These are phyloP conservation scores for Hsuehochloa calcarea DNA, from an alignment of 176 grass and related monocot species.

Conservation along the genomic window DNA sequence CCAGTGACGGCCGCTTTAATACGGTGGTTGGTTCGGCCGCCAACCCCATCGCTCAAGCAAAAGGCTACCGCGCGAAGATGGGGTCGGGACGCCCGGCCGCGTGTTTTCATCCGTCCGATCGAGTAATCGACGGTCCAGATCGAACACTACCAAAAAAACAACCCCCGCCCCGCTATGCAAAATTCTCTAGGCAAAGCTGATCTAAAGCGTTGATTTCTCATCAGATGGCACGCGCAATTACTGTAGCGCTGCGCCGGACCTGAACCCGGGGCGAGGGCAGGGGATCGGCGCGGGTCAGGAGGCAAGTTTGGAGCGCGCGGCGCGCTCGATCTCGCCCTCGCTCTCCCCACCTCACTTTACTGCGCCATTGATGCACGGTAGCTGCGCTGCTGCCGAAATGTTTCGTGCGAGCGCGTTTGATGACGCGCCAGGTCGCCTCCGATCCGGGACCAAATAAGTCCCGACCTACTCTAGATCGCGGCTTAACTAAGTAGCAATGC, in stretches of 20 bases:
- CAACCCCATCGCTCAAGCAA: not conserved
- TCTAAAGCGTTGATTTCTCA: not conserved
- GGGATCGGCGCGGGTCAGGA: not conserved
- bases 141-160: not conserved
- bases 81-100: not conserved
- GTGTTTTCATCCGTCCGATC: not conserved
- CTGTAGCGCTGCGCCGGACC: not conserved
- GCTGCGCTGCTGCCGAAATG: slow-evolving; percentile 11
- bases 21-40: slow-evolving; percentile 15
- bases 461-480: slow-evolving; percentile 26
- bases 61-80: not conserved
- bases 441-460: slow-evolving; percentile 33
- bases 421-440: not conserved
- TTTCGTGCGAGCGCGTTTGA: slow-evolving; percentile 7
- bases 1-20: slow-evolving; percentile 17
- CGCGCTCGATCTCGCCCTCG: not conserved
- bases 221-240: not conserved
- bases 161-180: accelerated
- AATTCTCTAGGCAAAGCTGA: not conserved
- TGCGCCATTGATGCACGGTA: slow-evolving; percentile 45
- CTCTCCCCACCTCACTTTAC: slow-evolving; percentile 20
- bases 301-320: not conserved
- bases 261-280: not conserved
- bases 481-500: slow-evolving; percentile 8
- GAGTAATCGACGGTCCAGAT: not conserved